Evolutionary conservation across 2,329 filamentous ascomycete species (phyloP), one percentile per base, ranked within the genome.

Genomic region (Tricladium varicosporioides): DNA sequence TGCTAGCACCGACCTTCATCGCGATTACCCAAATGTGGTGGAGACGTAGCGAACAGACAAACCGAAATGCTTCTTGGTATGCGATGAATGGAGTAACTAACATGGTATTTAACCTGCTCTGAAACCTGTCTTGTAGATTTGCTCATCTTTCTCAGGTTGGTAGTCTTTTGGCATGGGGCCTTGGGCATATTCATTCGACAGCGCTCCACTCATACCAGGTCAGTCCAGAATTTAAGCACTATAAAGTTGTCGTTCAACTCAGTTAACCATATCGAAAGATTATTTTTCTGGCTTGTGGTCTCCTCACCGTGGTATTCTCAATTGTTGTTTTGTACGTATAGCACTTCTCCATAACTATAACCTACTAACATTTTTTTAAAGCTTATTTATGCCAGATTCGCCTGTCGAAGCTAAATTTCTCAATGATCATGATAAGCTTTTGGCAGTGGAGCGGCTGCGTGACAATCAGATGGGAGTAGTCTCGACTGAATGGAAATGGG

Each of bases 1-100:
- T 5, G 36, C 15, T 51, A 65, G 70, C 76, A 10, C 81, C 82
- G 0, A 78, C 77, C 16, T 84, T 83, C 60, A 73, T 83, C 14
- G 79, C 80, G 15, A 80, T 84, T 33, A 83, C 81, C 0, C 77
- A 80, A 54, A 84, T 84, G 80, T 86, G 83, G 83, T 86, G 80
- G 74, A 76, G 80, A 44, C 75, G 82, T 51, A 74, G 76, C 56
- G 83, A 86, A 62, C 82, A 86, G 67, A 83, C 82, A 0, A 67
- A 80, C 50, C 72, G 83, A 2, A 80, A 81, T 11, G 78, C 79
- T 8, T 76, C 77, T 1, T 86, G 83, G 83, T 84, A 85, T 63
- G 78, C 58, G 16, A 85, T 84, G 78, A 82, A 85, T 53, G 82
- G 83, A 2, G 68, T 84, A 2, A 81, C 80, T 7, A 63, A 58